Percentiles rank a stretch among this genome's conserved stretches.
Evolutionary conservation across 495 filamentous ascomycete genomes (phyloP).

Genomic region (Penicillium macrosclerotiorum): DNA sequence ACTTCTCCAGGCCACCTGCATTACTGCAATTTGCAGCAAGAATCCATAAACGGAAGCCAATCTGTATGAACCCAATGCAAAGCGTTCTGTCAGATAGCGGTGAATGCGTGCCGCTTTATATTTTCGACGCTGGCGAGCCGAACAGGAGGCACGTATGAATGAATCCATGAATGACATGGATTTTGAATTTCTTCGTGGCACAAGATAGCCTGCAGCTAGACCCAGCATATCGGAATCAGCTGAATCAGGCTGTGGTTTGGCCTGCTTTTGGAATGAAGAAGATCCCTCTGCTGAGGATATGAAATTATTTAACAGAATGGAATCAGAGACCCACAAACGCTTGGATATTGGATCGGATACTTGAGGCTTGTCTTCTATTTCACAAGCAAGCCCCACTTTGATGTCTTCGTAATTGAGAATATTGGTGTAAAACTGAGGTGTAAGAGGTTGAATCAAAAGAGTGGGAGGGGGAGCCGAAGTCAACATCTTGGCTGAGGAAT

Average conservation of each 20-base stretch:
- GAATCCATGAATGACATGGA: not conserved
- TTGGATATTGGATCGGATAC: not conserved
- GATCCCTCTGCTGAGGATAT: not conserved
- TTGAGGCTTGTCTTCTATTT: not conserved
- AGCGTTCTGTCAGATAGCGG: not conserved
- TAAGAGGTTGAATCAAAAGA: constrained; percentile 1
- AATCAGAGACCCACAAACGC: not conserved
- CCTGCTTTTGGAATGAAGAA: not conserved
- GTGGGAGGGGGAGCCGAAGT: not conserved
- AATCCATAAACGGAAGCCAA: not conserved
- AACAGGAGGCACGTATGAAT: not conserved
- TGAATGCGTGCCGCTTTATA: constrained; percentile 1
- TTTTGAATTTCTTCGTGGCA: not conserved
- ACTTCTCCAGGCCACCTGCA: not conserved
- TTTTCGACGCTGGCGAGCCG: not conserved
- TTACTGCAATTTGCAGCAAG: not conserved
- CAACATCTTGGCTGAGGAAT: not conserved
- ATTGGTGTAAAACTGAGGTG: constrained; percentile 1
- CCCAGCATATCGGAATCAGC: not conserved
- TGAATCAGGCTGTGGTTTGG: too few species aligned
- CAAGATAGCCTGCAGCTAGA: not conserved
- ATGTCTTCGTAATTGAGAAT: not conserved
- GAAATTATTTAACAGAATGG: not conserved
- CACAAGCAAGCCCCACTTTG: not conserved
- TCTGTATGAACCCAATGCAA: constrained; percentile 2